These are phyloP conservation scores for Lithohypha guttulata DNA, from an alignment of 2,329 filamentous ascomycete genomes.

Conservation along the genomic window DNA sequence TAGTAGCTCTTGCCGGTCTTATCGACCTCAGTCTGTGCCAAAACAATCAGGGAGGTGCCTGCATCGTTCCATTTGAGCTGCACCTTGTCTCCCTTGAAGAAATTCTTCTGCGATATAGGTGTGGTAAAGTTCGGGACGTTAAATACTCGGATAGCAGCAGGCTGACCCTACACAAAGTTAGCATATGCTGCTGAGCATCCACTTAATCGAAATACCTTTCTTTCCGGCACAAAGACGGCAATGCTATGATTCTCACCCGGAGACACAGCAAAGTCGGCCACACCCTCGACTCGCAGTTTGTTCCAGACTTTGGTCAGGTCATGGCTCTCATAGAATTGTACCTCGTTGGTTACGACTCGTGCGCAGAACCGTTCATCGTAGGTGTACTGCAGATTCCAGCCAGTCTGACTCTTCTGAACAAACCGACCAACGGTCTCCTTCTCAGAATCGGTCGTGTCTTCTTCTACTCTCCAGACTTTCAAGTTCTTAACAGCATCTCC, in stretches of 20 bases:
- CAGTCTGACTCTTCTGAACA: slow-evolving; percentile 89
- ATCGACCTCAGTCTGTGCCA: slow-evolving; percentile 96
- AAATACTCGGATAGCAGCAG: slow-evolving; percentile 86
- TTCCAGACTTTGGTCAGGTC: slow-evolving; percentile 86
- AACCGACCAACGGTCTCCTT: slow-evolving; percentile 68
- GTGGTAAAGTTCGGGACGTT: slow-evolving; percentile 76
- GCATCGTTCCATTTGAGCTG: slow-evolving; percentile 95
- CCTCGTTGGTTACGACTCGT: slow-evolving; percentile 88
- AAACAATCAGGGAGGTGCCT: slow-evolving; percentile 81
- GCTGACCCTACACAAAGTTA: slow-evolving; percentile 59
- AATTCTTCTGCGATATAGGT: slow-evolving; percentile 91
- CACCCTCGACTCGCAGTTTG: slow-evolving; percentile 85
- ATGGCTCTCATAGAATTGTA: slow-evolving; percentile 88
- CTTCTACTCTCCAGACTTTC: slow-evolving; percentile 85
- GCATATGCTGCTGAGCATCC: background rate
- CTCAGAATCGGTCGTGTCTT: slow-evolving; percentile 54
- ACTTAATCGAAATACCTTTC: slow-evolving; percentile 56
- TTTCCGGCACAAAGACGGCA: slow-evolving; percentile 89
- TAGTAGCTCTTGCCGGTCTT: slow-evolving; percentile 99
- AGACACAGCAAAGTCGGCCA: slow-evolving; percentile 77
- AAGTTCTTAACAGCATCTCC: slow-evolving; percentile 93
- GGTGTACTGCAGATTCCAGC: slow-evolving; percentile 97
- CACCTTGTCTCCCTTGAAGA: slow-evolving; percentile 98
- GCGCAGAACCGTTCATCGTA: slow-evolving; percentile 88
- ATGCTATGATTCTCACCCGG: slow-evolving; percentile 84